Evolutionary conservation across 1,139 yeast genomes (phyloP), one percentile per base, ranked within the genome.

Genomic region (Blastobotrys serpentis): DNA sequence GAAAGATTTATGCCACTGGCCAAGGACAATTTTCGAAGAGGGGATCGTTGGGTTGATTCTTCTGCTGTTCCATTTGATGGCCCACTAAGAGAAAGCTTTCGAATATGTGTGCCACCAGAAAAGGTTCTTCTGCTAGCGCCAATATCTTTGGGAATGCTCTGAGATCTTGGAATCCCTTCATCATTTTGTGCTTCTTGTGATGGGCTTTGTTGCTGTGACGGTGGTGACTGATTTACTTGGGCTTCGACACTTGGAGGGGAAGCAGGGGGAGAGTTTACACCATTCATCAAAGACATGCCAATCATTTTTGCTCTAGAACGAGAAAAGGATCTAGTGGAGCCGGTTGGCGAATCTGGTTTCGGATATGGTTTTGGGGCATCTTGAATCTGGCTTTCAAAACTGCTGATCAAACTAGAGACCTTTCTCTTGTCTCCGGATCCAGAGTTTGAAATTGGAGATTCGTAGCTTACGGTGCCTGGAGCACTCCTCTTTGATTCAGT

Each of bases 371-470:
- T 22, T 23, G 39, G 26, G 29, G 43, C 38, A n/a, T 40, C 44
- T 22, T 53, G 47, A 43, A 57, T 55, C 40, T 56, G 57, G 41
- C 52, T 53, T 33, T 56, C 60, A 37, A 58, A 57, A 43, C 49
- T 58, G 43, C 56, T 58, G 6, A 57, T 60, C 39, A 58, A 42
- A 5, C 59, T 46, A 4, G 62, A 56, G 18, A 58, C 60, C 11
- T 54, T 47, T 34, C 53, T 48, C 36, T 53, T 56, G 13, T 29
- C 32, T 29, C 32, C n/a, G 26, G 8, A 23, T n/a, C 54, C 43
- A 8, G 56, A 55, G 8, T 57, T 56, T 17, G 41, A 42, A 29
- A 46, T 49, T 30, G 45, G 50, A 2, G 56, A 49, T 19, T 51
- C 51, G 37, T 51, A 50, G 42, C 48, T 52, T 14, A 54, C 50